phyloP scores from a whole-genome alignment of 2,329 filamentous ascomycete genomes.

The Clonostachys sp. region DNA sequence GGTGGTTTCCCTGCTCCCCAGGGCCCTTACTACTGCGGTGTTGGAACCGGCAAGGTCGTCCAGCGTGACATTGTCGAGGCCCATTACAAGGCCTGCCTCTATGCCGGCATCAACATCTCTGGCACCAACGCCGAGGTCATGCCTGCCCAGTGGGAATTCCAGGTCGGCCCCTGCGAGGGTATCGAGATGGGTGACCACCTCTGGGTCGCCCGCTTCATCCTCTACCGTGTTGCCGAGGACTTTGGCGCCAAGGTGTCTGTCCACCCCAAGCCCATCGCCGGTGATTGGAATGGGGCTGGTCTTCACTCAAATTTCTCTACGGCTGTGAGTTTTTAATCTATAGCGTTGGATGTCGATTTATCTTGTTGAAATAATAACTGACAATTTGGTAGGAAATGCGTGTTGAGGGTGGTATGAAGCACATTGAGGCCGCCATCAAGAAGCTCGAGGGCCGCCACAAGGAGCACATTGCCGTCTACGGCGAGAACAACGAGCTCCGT shows the following conservation, averaged over 20 bases:
- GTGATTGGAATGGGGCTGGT: slow-evolving; percentile 91
- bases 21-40: slow-evolving; percentile 68
- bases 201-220: slow-evolving; percentile 80
- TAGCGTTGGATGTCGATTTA: too few species aligned
- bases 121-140: slow-evolving; percentile 99
- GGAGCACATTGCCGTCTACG: slow-evolving; percentile 90
- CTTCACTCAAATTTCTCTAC: slow-evolving; percentile 94
- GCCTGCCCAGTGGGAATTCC: slow-evolving; percentile 97
- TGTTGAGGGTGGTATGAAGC: slow-evolving; percentile 88
- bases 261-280: slow-evolving; percentile 90
- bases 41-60: slow-evolving; percentile 94
- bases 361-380: too few species aligned
- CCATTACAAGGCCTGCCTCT: slow-evolving; percentile 64
- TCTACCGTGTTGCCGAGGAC: slow-evolving; percentile 88
- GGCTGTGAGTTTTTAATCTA: slow-evolving; percentile 44
- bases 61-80: slow-evolving; percentile 94
- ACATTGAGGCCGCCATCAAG: slow-evolving; percentile 83
- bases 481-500: slow-evolving; percentile 91
- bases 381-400: slow-evolving; percentile 53
- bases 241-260: slow-evolving; percentile 95
- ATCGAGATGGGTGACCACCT: slow-evolving; percentile 95
- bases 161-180: slow-evolving; percentile 84
- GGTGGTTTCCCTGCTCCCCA: slow-evolving; percentile 81
- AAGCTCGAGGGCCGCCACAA: slow-evolving; percentile 73
- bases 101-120: slow-evolving; percentile 86